phyloP scores from a whole-genome alignment of 2,329 filamentous ascomycete species.

The Laburnicola sp. region DNA sequence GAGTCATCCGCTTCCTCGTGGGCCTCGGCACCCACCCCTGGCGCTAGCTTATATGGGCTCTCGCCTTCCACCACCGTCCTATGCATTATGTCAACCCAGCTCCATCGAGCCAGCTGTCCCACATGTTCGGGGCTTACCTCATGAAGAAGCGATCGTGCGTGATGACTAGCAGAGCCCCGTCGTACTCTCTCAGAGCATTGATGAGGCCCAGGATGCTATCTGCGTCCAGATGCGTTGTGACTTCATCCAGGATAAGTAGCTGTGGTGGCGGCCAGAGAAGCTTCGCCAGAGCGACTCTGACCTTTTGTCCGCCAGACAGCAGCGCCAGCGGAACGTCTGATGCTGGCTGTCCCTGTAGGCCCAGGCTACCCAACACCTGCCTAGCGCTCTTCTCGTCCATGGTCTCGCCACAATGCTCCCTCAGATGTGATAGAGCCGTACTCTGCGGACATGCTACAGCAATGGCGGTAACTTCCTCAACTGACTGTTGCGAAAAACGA shows the following conservation, averaged over 20 bases:
- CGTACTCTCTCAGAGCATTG: constrained; percentile 66
- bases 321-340: constrained; percentile 73
- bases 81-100: constrained; percentile 39
- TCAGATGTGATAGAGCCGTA: constrained; percentile 68
- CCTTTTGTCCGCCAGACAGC: constrained; percentile 76
- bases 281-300: constrained; percentile 66
- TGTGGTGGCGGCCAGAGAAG: constrained; percentile 72
- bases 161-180: constrained; percentile 74
- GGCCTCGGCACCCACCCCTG: constrained; percentile 43
- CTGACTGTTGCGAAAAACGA: constrained; percentile 80
- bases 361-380: constrained; percentile 67
- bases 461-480: constrained; percentile 66
- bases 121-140: constrained; percentile 49
- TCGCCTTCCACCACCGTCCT: constrained; percentile 69
- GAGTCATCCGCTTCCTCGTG: constrained; percentile 48
- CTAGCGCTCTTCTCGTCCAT: constrained; percentile 70
- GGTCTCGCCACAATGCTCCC: constrained; percentile 55
- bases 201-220: constrained; percentile 75
- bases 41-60: constrained; percentile 45
- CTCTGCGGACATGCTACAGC: constrained; percentile 57
- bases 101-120: background rate
- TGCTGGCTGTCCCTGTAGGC: constrained; percentile 69
- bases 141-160: constrained; percentile 85
- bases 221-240: constrained; percentile 83
- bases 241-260: constrained; percentile 75